Base-by-base conservation (phyloP, 345 rosid species). In the thale cress (Arabidopsis thaliana) region DNA sequence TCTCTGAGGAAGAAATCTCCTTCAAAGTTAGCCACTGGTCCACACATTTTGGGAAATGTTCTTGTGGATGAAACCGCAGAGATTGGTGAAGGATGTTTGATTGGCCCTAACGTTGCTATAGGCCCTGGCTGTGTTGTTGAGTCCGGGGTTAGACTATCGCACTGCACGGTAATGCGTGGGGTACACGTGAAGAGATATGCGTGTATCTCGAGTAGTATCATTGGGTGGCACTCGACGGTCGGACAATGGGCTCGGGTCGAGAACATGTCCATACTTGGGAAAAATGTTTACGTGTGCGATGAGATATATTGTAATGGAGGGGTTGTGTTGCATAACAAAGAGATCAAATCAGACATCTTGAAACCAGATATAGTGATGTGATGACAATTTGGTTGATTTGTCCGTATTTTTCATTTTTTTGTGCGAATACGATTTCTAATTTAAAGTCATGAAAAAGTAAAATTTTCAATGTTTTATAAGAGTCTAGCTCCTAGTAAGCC, bases 231-330 rank as follows among this genome's bases (percentile, higher is more conserved):
- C 78, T 93, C 93, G 41, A 93, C 93, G 0, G 84, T 93, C 0
- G 98, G 96, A 28, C 87, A 87, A 75, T 93, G 95, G 97, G 87
- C 96, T 6, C 82, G 93, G 22, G 84, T 93, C 3, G 95, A 89
- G 81, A 93, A 93, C 87, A 85, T 93, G 93, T 86, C 97, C 7
- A 88, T 93, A 37, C 91, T 93, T 0, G 98, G 93, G 9, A 90
- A 93, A 80, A 91, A 91, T 52, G 98, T 93, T 33, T 87, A 88
- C 41, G 84, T 93, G 3, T 80, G 88, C 16, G 96, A 93, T 66
- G 98, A 89, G 81, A 80, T 93, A 24, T 91, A 89, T 84, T 86
- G 91, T 84, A 93, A 89, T n/a, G 96, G 97, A 4, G 98, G 93
- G 4, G 92, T 93, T 42, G 97, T 91, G 44, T 78, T 89, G 73